A percentile compares a stretch with the other conserved stretches of the same genome.
These are phyloP conservation scores for Trichoderma sp. DNA, from an alignment of 2,329 filamentous ascomycete species.

Conservation along the genomic window DNA sequence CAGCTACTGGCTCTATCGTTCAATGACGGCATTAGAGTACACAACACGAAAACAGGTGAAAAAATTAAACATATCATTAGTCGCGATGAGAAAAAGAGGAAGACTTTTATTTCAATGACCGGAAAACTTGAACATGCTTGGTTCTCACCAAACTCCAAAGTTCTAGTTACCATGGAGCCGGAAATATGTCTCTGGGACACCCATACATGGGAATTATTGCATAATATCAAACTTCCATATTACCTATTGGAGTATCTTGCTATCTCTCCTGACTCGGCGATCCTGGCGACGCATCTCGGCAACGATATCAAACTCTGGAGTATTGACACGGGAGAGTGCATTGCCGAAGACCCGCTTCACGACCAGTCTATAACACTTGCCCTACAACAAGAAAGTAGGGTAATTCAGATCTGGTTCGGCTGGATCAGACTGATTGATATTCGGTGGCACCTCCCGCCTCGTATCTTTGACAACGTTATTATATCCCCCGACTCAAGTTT, in stretches of 20 bases:
- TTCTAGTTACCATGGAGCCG: not conserved
- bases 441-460: no score
- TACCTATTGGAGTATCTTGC: not conserved
- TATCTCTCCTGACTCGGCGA: not conserved
- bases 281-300: accelerated
- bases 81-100: no score
- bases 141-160: not conserved
- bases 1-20: not conserved
- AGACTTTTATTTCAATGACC: no score
- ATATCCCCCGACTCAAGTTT: not conserved
- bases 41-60: not conserved
- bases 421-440: no score
- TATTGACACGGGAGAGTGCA: not conserved
- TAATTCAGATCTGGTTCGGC: not conserved
- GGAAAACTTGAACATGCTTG: not conserved
- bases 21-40: not conserved
- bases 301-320: not conserved
- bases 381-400: no score
- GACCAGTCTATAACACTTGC: no score
- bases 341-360: not conserved
- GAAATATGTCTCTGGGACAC: not conserved
- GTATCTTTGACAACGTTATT: no score
- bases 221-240: no score
- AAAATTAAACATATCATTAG: not conserved
- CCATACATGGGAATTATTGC: not conserved